A percentile compares a stretch with the other conserved stretches of the same genome.
Conservation (phyloP, 2,329 filamentous ascomycete genomes). For the Trichoderma hamatum region DNA sequence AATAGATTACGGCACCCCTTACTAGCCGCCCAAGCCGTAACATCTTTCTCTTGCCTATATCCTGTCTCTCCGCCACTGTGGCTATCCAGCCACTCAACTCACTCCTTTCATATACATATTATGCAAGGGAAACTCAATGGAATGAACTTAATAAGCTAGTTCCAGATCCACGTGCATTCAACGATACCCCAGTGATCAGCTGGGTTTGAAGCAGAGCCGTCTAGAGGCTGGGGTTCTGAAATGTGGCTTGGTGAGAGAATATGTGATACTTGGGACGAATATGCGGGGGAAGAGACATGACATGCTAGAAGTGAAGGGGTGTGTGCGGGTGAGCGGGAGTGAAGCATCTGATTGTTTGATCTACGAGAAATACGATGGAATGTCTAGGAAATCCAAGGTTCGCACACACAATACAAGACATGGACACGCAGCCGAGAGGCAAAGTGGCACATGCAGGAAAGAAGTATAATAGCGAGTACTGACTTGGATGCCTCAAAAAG, state of each 20-base stretch:
- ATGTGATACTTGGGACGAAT: neutral
- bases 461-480: neutral
- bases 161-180: neutral
- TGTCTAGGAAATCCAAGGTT: neutral
- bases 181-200: neutral
- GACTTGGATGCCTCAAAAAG: neutral
- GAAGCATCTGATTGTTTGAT: neutral
- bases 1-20: neutral
- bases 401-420: neutral
- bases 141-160: slow-evolving; percentile 4
- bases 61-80: neutral
- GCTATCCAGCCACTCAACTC: neutral
- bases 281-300: slow-evolving; percentile 16
- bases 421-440: neutral
- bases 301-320: neutral
- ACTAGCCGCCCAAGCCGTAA: neutral
- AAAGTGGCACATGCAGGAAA: neutral
- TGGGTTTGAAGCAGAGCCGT: neutral
- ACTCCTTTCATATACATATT: neutral
- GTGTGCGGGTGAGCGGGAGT: too few relatives aligned
- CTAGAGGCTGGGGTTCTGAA: neutral
- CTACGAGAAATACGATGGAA: neutral
- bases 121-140: slow-evolving; percentile 6
- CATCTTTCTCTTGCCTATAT: neutral
- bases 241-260: neutral